Evolutionary conservation across 1,284 basidiomycete genomes (phyloP), one percentile per base, ranked within the genome.

Genomic region (Rugosomyces carneus): DNA sequence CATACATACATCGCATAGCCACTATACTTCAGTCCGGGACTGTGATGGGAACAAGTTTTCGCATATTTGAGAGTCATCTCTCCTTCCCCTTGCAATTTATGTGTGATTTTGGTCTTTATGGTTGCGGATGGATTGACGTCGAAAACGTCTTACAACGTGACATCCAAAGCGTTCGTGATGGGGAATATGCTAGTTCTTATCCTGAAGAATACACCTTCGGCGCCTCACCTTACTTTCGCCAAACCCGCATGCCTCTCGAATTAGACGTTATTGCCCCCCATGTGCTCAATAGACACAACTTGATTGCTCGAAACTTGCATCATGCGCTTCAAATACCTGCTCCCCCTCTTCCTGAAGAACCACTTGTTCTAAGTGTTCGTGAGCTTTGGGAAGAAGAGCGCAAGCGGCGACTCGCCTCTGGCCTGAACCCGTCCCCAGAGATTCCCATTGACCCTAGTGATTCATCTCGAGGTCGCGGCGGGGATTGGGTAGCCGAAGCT

Each of bases 311-410:
- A 34, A 72, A 81, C 47, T 60, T 94, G 1, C 92, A 95, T 54
- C 78, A 89, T 61, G 78, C 79, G 51, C 76, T 92, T 40, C 60
- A 75, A 20, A 79, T 85, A 60, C 70, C 81, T 55, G 62, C 73
- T 45, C 61, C 72, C 23, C 58, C 71, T 50, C 57, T 70, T 15
- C 72, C 83, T 2, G 62, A 75, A 11, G 88, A 90, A 53, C 92
- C 90, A 41, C 76, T 96, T 19, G 89, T 99, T 0, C 75, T 84
- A 21, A 86, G 90, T 55, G 84, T 98, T 43, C 83, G 86, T 44
- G 94, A 96, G 62, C 72, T 99, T 1, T 99, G 95, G 95, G 89
- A 94, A 45, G 93, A 96, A 55, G 95, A 98, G 62, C 80, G 86
- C 8, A 71, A 73, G 8, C 78, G 93, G 3, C 73, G 94, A 13